Evolutionary conservation across 2,329 filamentous ascomycete species (phyloP).

Genomic region (Plectosphaerella sp.): DNA sequence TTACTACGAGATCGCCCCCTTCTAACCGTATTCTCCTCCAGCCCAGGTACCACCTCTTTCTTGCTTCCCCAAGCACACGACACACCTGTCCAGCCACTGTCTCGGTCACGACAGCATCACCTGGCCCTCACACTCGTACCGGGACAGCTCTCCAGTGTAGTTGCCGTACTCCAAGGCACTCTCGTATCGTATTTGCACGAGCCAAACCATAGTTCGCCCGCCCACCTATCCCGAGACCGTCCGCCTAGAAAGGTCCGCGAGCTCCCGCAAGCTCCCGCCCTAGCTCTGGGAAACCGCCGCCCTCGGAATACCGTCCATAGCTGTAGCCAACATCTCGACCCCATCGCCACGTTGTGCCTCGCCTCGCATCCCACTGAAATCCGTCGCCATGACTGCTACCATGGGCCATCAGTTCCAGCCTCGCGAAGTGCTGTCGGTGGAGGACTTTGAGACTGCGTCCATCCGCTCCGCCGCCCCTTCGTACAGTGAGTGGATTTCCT

Average conservation of each 20-base stretch:
- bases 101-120: background rate
- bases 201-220: too few species aligned
- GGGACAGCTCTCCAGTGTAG: too few species aligned
- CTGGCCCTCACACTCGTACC: background rate
- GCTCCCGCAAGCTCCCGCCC: too few species aligned
- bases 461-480: constrained; percentile 65
- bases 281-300: too few species aligned
- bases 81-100: background rate
- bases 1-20: background rate
- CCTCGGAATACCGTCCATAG: background rate
- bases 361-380: background rate
- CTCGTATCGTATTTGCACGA: too few species aligned
- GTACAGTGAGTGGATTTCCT: constrained; percentile 45
- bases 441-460: constrained; percentile 64
- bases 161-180: too few species aligned
- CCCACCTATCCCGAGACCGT: too few species aligned
- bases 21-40: background rate
- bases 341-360: background rate
- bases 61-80: background rate
- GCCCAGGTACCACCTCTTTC: background rate
- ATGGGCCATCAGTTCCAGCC: constrained; percentile 8
- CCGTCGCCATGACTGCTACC: background rate
- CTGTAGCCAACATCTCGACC: background rate
- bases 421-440: constrained; percentile 28
- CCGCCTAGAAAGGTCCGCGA: too few species aligned